Evolutionary conservation across 2,329 filamentous ascomycete species (phyloP), one percentile per base, ranked within the genome.

Genomic region (Hypoxylon sp.): DNA sequence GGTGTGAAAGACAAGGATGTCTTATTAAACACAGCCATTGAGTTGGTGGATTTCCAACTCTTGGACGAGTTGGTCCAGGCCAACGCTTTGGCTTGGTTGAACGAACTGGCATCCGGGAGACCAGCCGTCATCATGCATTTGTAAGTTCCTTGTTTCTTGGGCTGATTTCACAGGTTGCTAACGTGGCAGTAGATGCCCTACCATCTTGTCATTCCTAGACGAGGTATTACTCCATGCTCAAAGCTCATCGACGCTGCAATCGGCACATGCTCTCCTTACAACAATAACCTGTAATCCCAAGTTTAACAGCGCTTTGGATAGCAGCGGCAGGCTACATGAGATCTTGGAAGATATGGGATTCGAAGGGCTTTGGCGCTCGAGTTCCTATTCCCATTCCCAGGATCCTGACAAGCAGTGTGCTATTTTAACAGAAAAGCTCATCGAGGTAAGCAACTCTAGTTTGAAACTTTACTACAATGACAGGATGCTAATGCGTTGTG

Each of bases 21-120:
- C 8, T 69, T 89, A 11, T 74, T 88, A 4, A 83, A 82, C 54
- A 81, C 82, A 2, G 82, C 82, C 1, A 83, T 88, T 46, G 79
- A 82, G 62, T 73, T 88, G 30, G 79, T 88, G 7, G 86, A 89
- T 63, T 88, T 89, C 62, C 79, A 81, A 47, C 81, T 80, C 49
- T 71, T 87, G 5, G 85, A 88, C 49, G 84, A 88, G 47, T 73
- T 74, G 1, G 76, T 84, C 12, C 85, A 88, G 64, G 78, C 79
- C 31, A 76, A 82, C 9, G 81, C 76, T 11, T 70, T 89, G 2
- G 65, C 73, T 11, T 87, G 84, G 82, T 73, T 89, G 25, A 82
- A 80, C 41, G 73, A 79, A 38, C 68, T 88, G 19, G 83, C 83
- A 2, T 62, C 66, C 7, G 73, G 73, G 13, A 73, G 84, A 15